Evolutionary conservation across 2,329 filamentous ascomycete genomes (phyloP).

Genomic region (Albifimbria verrucaria): DNA sequence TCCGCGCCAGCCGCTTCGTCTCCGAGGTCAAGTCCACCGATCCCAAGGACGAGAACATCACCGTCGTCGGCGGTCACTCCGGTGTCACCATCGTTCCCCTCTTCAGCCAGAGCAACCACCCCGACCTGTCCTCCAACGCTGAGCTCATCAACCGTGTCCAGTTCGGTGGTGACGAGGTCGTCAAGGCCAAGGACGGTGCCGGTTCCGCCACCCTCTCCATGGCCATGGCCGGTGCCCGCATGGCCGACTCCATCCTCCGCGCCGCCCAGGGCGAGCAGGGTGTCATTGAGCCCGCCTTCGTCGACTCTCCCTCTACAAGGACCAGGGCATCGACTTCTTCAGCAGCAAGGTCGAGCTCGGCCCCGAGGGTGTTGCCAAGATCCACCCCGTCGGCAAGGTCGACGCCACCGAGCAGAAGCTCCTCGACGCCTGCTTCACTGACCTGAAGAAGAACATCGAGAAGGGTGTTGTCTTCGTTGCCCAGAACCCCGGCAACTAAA

Average conservation of each 20-base stretch:
- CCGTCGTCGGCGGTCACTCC: constrained; percentile 94
- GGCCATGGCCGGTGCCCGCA: constrained; percentile 86
- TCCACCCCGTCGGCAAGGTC: constrained; percentile 80
- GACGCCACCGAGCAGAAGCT: constrained; percentile 86
- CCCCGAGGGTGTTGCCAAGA: constrained; percentile 93
- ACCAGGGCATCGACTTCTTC: constrained; percentile 97
- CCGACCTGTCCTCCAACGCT: constrained; percentile 74
- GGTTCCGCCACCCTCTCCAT: constrained; percentile 97
- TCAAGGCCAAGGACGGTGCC: constrained; percentile 97
- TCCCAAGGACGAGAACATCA: constrained; percentile 89
- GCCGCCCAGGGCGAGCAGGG: constrained; percentile 91
- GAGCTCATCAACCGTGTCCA: constrained; percentile 91
- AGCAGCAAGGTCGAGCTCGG: constrained; percentile 92
- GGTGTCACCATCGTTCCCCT: constrained; percentile 98
- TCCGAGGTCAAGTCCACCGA: constrained; percentile 88
- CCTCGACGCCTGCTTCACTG: constrained; percentile 77
- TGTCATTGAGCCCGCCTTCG: constrained; percentile 92
- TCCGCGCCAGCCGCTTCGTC: constrained; percentile 97
- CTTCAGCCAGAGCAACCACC: constrained; percentile 89
- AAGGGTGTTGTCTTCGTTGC: constrained; percentile 72
- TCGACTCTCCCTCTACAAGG: constrained; percentile 98
- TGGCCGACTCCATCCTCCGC: constrained; percentile 89
- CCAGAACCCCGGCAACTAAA: constrained; percentile 59
- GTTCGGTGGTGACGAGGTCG: constrained; percentile 98
- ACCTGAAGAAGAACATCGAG: constrained; percentile 91